A percentile compares a stretch with the other conserved stretches of the same genome.
Conservation (phyloP, 495 filamentous ascomycete species). For the Daldinia concentrica region DNA sequence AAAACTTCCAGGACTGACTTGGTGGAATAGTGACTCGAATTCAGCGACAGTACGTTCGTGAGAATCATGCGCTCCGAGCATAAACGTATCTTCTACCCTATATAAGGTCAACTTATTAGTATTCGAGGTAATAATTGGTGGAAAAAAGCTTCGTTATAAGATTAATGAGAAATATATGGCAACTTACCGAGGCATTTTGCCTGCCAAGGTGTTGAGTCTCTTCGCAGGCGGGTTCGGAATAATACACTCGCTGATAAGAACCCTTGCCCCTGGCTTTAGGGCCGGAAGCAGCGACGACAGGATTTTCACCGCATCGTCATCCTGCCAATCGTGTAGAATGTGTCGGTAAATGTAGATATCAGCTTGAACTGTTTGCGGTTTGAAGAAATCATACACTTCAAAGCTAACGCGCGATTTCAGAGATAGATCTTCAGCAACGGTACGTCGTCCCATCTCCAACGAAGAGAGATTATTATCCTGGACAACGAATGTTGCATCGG, state of each 20-base stretch:
- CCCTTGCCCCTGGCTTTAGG: conserved; percentile 46
- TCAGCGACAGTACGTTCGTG: conserved; percentile 43
- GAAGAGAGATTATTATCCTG: conserved; percentile 47
- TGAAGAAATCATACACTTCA: conserved; percentile 51
- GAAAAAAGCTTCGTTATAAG: not conserved
- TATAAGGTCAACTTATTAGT: conserved; percentile 5
- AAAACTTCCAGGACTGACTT: conserved; percentile 31
- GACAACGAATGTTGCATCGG: conserved; percentile 49
- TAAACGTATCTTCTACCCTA: conserved; percentile 46
- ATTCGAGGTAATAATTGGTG: not conserved
- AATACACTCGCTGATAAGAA: conserved; percentile 50
- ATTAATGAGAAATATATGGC: not conserved
- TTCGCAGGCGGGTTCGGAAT: conserved; percentile 42
- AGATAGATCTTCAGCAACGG: conserved; percentile 28
- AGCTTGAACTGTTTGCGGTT: conserved; percentile 46
- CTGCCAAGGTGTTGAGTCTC: conserved; percentile 31
- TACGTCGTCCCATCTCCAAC: conserved; percentile 39
- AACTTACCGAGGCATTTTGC: conserved; percentile 29
- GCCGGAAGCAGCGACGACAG: conserved; percentile 48
- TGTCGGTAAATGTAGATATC: conserved; percentile 53
- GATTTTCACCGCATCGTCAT: conserved; percentile 48
- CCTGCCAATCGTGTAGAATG: conserved; percentile 58
- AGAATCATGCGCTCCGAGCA: conserved; percentile 44
- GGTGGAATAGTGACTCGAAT: conserved; percentile 40
- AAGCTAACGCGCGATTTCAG: conserved; percentile 43